Percentiles rank a stretch among this genome's conserved stretches.
These are phyloP conservation scores for Plasmodium gonderi DNA, from an alignment of 169 alveolate species.

Conservation along the genomic window DNA sequence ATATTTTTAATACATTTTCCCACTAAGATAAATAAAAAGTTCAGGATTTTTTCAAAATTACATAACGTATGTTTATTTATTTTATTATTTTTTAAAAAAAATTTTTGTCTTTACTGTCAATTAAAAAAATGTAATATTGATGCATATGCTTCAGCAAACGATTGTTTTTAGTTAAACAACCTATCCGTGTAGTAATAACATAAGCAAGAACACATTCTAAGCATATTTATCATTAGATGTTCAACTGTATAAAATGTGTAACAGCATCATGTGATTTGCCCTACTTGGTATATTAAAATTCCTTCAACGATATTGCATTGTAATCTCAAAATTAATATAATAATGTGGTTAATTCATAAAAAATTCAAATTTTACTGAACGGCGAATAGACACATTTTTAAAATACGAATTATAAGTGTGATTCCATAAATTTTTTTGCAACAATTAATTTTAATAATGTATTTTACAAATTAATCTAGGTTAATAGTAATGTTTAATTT, in stretches of 20 bases:
- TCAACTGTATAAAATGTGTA: neutral
- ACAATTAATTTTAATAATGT: neutral
- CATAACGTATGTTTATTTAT: neutral
- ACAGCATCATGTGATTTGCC: neutral
- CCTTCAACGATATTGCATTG: neutral
- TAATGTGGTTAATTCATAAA: neutral
- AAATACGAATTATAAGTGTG: neutral
- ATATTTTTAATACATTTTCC: neutral
- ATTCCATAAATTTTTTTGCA: neutral
- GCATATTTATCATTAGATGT: neutral
- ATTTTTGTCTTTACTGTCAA: too few relatives aligned
- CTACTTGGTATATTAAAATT: neutral
- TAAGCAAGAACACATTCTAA: neutral
- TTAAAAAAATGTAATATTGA: neutral
- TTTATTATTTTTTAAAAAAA: neutral
- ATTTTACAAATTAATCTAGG: neutral
- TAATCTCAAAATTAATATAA: neutral
- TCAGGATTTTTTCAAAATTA: neutral
- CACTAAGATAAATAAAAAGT: neutral
- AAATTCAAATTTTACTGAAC: neutral
- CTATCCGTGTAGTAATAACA: neutral
- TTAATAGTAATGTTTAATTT: neutral
- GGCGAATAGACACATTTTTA: neutral
- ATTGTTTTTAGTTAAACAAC: neutral
- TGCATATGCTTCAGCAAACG: neutral